Conservation (phyloP, 768 basidiomycete species). For the Harrya chromipes region DNA sequence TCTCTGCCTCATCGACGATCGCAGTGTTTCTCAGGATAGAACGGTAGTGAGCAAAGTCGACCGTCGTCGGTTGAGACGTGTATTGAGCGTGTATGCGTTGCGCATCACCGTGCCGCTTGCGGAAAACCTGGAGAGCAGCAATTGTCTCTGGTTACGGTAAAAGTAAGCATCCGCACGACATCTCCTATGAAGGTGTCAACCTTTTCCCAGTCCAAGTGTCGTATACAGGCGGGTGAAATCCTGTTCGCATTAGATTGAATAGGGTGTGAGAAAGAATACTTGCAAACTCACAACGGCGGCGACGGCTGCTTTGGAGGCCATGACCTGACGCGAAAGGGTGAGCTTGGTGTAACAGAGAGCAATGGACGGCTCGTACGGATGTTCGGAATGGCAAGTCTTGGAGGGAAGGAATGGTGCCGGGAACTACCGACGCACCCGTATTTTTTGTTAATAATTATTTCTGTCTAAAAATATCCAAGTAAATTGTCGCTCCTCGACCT, state of each 20-base stretch:
- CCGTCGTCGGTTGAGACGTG: slow-evolving; percentile 67
- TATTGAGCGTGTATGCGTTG: slow-evolving; percentile 67
- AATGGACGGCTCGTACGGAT: slow-evolving; percentile 13
- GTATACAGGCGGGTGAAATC: slow-evolving; percentile 84
- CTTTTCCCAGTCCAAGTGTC: slow-evolving; percentile 82
- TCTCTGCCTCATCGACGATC: slow-evolving; percentile 91
- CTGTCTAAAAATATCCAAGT: not conserved
- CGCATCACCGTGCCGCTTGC: slow-evolving; percentile 91
- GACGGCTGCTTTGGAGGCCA: slow-evolving; percentile 72
- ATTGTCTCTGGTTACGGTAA: slow-evolving; percentile 67
- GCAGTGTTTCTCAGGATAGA: slow-evolving; percentile 88
- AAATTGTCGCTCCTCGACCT: too few relatives aligned
- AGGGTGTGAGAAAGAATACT: not conserved
- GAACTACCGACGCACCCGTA: slow-evolving; percentile 23
- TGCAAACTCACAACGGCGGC: slow-evolving; percentile 55
- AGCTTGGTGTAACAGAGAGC: not conserved
- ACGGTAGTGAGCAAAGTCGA: slow-evolving; percentile 93
- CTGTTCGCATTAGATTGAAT: slow-evolving; percentile 37
- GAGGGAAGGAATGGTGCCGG: slow-evolving; percentile 21
- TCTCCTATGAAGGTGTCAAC: slow-evolving; percentile 33
- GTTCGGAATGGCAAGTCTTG: slow-evolving; percentile 14
- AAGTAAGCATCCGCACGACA: not conserved
- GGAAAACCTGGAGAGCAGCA: slow-evolving; percentile 88
- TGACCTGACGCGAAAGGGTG: slow-evolving; percentile 28
- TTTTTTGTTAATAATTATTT: slow-evolving; percentile 10